Evolutionary conservation across 108 stramenopile species (phyloP), one percentile per base, ranked within the genome.

Genomic region (Pseudonitzschia multistriata): DNA sequence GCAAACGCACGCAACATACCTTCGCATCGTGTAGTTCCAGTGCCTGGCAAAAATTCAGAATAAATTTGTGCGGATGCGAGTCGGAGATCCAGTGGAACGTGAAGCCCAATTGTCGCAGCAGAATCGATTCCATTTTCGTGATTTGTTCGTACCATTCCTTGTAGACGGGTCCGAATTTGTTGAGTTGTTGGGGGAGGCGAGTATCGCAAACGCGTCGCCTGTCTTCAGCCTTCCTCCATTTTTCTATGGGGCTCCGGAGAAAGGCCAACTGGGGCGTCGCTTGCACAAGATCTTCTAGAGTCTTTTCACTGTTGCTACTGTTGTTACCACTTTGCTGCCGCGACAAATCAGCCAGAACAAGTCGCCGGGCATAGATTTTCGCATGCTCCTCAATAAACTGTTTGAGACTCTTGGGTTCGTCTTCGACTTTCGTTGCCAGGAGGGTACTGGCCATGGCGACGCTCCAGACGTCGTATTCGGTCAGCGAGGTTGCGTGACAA

Each of bases 41-140:
- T 10, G 55, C 78, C 28, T 57, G 40, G 42, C 50, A 73, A 70
- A 94, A 88, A 61, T 89, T 83, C 29, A 83, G 52, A 48, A 91
- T 71, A 67, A 90, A 93, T 59, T 80, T 84, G 66, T 94, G 93
- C 5, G 93, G 88, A 78, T 87, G 90, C 33, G 65, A 60, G 59
- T 91, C 87, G 11, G 93, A 82, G 28, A 94, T 89, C 93, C 93
- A 94, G 70, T 88, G 72, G 55, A 94, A 54, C 17, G 88, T 88
- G 68, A 94, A 94, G 11, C 93, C 93, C 72, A 94, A 57, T 52
- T 79, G 64, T 45, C 83, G 74, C 62, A 94, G 62, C 39, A 94
- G 67, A 3, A 66, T 62, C 42, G 78, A 76, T 73, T 94, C 93
- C 59, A 54, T 79, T 28, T 81, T 40, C 14, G 73, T 39, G 47